Base-by-base conservation (phyloP, 305 asterid species). In the Fraxinus platypoda region DNA sequence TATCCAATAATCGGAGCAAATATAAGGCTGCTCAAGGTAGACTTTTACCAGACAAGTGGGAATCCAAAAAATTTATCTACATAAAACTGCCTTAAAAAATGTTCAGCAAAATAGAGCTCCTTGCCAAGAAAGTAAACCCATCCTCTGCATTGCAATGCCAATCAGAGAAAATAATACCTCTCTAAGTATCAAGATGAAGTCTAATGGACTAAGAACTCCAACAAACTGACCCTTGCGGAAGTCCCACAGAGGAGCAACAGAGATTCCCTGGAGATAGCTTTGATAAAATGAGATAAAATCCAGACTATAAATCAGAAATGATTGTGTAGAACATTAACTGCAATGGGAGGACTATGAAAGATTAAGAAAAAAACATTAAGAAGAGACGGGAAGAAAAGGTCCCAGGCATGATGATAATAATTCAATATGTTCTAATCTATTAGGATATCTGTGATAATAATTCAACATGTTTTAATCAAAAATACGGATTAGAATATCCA, bases 181-280 rank as follows among this genome's bases (percentile, higher is more conserved):
- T 87, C 88, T 89, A 74, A 93, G 92, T 83, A 93, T 93, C 87
- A 93, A 82, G 87, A 93, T 90, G 91, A 93, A 93, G 81, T 93
- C 97, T 70, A 90, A 71, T 25, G 97, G 92, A 88, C 94, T 93
- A 79, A 93, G 93, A 83, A 91, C 90, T 83, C 97, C 97, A 81
- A 91, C 95, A 86, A 91, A 90, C 85, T 82, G 91, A 72, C 93
- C 88, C 91, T 80, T 88, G 79, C 86, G 74, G 31, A 88, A 85
- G 87, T 93, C 92, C 97, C 97, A 93, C 84, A 93, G 83, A 79
- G 97, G 95, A 72, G 95, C 95, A 81, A 89, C 89, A 84, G 91
- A 86, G 71, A 93, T 87, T 82, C 97, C 97, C 95, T 93, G 89
- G 70, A 83, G 83, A 83, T 25, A 84, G 78, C 77, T 80, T 87